Percentiles rank a stretch among this genome's conserved stretches.
These are phyloP conservation scores for Rhynchospora tenuis DNA, from an alignment of 176 grass and related monocot genomes.

Conservation along the genomic window DNA sequence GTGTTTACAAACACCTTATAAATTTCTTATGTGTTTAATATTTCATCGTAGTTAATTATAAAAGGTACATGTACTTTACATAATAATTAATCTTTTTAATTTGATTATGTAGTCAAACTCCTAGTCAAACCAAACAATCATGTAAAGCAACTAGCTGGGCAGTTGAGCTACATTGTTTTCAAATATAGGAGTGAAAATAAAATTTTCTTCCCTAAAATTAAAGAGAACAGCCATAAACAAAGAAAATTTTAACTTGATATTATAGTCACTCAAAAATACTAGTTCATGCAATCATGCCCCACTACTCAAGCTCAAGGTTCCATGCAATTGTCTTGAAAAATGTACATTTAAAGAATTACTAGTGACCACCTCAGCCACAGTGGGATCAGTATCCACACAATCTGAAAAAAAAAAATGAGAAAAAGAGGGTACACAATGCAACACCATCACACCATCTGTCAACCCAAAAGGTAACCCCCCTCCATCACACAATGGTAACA, in stretches of 20 bases:
- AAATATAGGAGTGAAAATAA: neutral
- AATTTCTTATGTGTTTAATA: neutral
- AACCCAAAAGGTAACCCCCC: no score
- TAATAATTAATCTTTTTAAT: neutral
- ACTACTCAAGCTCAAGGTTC: no score
- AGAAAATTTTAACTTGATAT: neutral
- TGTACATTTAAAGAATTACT: no score
- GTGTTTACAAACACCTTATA: neutral
- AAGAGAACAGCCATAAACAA: neutral
- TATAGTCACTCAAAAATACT: neutral
- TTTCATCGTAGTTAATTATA: neutral
- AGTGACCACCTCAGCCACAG: no score
- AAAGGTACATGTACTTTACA: neutral
- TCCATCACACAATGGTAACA: no score
- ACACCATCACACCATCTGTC: no score
- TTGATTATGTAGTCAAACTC: neutral
- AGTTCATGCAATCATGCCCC: neutral
- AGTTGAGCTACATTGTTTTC: no score
- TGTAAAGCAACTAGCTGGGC: neutral
- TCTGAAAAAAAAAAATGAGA: no score
- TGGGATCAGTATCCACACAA: no score
- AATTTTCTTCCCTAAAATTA: neutral
- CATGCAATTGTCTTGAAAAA: no score
- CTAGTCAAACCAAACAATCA: neutral
- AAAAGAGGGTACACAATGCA: no score